A percentile compares a stretch with the other conserved stretches of the same genome.
Conservation (phyloP, 768 basidiomycete species). For the Pulveroboletus sp. region DNA sequence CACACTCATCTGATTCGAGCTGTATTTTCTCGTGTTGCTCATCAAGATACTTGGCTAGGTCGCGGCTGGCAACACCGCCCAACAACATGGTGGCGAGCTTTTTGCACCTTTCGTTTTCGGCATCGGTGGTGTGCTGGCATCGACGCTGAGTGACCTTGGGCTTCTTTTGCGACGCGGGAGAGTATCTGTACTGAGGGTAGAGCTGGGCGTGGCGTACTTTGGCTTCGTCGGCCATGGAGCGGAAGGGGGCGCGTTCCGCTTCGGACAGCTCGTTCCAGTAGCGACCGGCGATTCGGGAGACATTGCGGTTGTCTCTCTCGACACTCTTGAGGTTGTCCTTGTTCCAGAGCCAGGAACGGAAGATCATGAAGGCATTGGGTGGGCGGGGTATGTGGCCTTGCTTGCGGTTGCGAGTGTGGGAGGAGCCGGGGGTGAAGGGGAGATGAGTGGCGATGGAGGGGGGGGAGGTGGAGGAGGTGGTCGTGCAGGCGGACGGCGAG, state of each 20-base stretch:
- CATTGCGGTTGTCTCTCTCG: slow-evolving; percentile 67
- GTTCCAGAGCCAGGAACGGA: slow-evolving; percentile 62
- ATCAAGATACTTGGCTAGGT: slow-evolving; percentile 21
- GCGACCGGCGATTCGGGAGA: slow-evolving; percentile 65
- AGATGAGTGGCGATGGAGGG: slow-evolving; percentile 23
- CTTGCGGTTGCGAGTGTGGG: slow-evolving; percentile 39
- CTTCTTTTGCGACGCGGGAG: slow-evolving; percentile 38
- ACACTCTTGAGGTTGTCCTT: slow-evolving; percentile 44
- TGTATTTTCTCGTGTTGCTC: slow-evolving; percentile 2
- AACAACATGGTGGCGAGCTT: slow-evolving; percentile 34
- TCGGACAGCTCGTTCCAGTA: slow-evolving; percentile 57
- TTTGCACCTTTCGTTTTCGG: slow-evolving; percentile 38
- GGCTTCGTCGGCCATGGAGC: slow-evolving; percentile 42
- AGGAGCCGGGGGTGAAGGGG: slow-evolving; percentile 29
- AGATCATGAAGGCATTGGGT: slow-evolving; percentile 83
- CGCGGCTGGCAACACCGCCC: slow-evolving; percentile 31
- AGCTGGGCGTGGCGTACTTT: slow-evolving; percentile 43
- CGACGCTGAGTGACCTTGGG: slow-evolving; percentile 32
- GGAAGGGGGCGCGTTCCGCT: slow-evolving; percentile 45
- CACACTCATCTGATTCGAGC: not conserved
- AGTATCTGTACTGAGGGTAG: slow-evolving; percentile 62
- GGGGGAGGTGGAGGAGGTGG: slow-evolving; percentile 13
- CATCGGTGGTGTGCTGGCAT: slow-evolving; percentile 25
- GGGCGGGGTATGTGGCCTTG: slow-evolving; percentile 66
- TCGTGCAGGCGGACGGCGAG: slow-evolving; percentile 17